A percentile compares a stretch with the other conserved stretches of the same genome.
These are phyloP conservation scores for Mollisia scopiformis DNA, from an alignment of 2,329 filamentous ascomycete genomes.

Conservation along the genomic window DNA sequence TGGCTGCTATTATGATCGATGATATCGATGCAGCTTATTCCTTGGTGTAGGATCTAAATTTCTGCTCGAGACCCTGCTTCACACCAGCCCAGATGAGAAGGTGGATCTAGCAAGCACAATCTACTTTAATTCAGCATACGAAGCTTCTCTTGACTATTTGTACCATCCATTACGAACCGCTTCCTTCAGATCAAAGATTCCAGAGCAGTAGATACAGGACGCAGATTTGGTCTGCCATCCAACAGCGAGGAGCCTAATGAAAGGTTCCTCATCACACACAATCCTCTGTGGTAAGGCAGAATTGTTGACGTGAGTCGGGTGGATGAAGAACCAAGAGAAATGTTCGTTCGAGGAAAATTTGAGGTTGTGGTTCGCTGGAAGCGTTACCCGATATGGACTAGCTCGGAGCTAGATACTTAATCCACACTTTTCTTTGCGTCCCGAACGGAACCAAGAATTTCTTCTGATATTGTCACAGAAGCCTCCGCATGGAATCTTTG, in stretches of 20 bases:
- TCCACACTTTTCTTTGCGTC: conserved; percentile 21
- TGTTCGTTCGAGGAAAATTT: conserved; percentile 14
- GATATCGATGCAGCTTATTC: no score
- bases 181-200: conserved; percentile 73
- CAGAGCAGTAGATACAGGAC: conserved; percentile 88
- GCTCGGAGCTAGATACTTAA: conserved; percentile 17
- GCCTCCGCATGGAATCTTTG: conserved; percentile 80
- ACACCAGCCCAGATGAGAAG: no score
- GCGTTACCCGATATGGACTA: conserved; percentile 19
- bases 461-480: no score
- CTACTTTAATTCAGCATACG: neutral
- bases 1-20: no score
- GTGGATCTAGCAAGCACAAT: no score
- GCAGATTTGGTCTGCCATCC: conserved; percentile 68
- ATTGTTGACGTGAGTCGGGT: conserved; percentile 43
- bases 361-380: neutral
- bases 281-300: conserved; percentile 38
- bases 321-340: conserved; percentile 38
- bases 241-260: conserved; percentile 57
- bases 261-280: conserved; percentile 46
- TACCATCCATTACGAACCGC: conserved; percentile 84
- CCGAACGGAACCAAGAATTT: no score
- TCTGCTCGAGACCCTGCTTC: no score
- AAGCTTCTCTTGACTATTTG: conserved; percentile 41
- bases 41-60: no score